Evolutionary conservation across 2,329 filamentous ascomycete species (phyloP).

Genomic region (Penicillium sp.): DNA sequence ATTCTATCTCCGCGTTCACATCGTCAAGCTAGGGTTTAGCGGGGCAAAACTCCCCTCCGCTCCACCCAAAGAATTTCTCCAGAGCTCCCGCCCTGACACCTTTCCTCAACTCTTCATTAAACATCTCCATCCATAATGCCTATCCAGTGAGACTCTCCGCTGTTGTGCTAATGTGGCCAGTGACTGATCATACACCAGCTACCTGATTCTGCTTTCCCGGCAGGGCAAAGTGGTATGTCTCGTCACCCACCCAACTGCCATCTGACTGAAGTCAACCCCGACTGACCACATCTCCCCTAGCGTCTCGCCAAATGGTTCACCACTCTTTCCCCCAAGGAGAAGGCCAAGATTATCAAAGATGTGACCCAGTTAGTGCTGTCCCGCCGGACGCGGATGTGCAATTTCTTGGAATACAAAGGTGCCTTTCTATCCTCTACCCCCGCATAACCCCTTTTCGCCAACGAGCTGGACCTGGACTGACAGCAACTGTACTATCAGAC

Average conservation of each 20-base stretch:
- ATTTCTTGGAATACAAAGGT: constrained; percentile 99
- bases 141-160: constrained; percentile 31
- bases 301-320: constrained; percentile 99
- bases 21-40: constrained; percentile 23
- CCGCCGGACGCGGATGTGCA: constrained; percentile 97
- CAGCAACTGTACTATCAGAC: constrained; percentile 55
- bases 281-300: constrained; percentile 52
- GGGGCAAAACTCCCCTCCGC: constrained; percentile 25
- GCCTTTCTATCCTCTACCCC: constrained; percentile 13
- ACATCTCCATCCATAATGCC: constrained; percentile 30
- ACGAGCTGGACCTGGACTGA: neutral
- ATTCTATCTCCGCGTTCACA: constrained; percentile 2
- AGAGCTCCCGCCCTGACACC: constrained; percentile 25
- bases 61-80: constrained; percentile 30
- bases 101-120: constrained; percentile 20
- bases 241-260: constrained; percentile 42
- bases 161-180: neutral
- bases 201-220: constrained; percentile 92
- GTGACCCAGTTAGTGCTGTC: constrained; percentile 96
- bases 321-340: constrained; percentile 93
- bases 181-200: constrained; percentile 58
- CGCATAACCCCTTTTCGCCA: constrained; percentile 4
- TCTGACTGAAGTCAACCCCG: constrained; percentile 21
- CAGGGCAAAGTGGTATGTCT: constrained; percentile 95
- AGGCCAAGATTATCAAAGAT: constrained; percentile 99